A percentile compares a stretch with the other conserved stretches of the same genome.
Evolutionary conservation across 2,329 filamentous ascomycete genomes (phyloP).

Genomic region (Shiraia bambusicola): DNA sequence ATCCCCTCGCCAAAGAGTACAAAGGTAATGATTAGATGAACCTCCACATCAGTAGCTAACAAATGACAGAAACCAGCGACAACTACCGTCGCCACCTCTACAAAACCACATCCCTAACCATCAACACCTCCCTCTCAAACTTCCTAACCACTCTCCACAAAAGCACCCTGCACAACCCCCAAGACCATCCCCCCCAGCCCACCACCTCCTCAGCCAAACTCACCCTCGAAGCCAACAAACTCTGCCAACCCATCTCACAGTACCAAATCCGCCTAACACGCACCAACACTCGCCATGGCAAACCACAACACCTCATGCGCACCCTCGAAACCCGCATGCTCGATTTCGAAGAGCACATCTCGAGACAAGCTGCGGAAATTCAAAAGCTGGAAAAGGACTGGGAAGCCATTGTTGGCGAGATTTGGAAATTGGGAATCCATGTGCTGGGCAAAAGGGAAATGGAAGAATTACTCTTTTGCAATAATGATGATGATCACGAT

Average conservation of each 20-base stretch:
- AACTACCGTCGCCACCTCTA: constrained; percentile 31
- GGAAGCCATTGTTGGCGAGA: constrained; percentile 31
- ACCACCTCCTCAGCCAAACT: constrained; percentile 20
- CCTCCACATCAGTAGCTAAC: constrained; percentile 12
- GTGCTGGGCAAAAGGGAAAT: constrained; percentile 28
- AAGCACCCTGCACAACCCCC: constrained; percentile 14
- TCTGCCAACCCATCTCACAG: constrained; percentile 23
- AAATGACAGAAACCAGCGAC: constrained; percentile 25
- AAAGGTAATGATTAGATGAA: constrained; percentile 27
- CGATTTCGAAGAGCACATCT: constrained; percentile 22
- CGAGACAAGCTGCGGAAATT: constrained; percentile 20
- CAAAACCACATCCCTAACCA: constrained; percentile 13
- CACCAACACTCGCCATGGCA: constrained; percentile 13
- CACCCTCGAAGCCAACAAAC: constrained; percentile 16
- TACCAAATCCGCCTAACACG: constrained; percentile 12
- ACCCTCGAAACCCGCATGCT: constrained; percentile 24
- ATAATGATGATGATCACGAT: background rate
- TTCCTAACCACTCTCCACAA: constrained; percentile 14
- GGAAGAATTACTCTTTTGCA: constrained; percentile 17
- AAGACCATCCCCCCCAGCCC: constrained; percentile 15
- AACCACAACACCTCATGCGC: constrained; percentile 6
- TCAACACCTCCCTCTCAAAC: constrained; percentile 23
- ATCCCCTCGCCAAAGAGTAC: constrained; percentile 32
- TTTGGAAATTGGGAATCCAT: constrained; percentile 29
- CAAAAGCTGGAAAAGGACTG: constrained; percentile 26